Base-by-base conservation (phyloP, 352 stramenopile species). In the Pythium apleroticum region DNA sequence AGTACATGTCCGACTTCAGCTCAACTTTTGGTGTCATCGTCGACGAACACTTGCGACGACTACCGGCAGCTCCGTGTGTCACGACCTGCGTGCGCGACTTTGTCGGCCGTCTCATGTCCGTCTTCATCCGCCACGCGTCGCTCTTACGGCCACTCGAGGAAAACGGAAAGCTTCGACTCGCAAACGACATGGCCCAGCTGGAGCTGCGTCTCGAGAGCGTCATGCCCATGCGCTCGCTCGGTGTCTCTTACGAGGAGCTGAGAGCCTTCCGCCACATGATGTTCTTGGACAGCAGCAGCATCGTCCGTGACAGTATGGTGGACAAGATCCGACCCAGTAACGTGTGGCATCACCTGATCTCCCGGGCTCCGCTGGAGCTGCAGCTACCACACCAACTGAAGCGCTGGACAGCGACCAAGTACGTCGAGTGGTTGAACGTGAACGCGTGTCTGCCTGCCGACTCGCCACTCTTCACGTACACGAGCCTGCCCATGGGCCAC, bases 321-420 rank as follows among this genome's bases (percentile, higher is more conserved):
- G 87, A 96, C 66, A 92, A 91, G 65, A 77, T 96, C 49, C 84
- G 86, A 0, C 87, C 87, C 3, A 91, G 84, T 57, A 96, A 93
- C 19, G 83, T 96, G 52, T 96, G 87, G 85, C 87, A 96, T 52
- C 84, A 96, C 49, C 60, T 96, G 56, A 89, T 90, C 28, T 74
- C 81, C 39, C 81, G 86, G 3, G 85, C 74, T 24, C 85, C 86
- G 4, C 59, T 76, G 19, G 86, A 90, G 71, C 60, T 96, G 41
- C 80, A 92, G 69, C 58, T 93, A 15, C 87, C 87, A 28, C 81
- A 93, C 58, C 81, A 92, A 45, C 78, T 83, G 61, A 91, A 90
- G 74, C 76, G 77, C 15, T 91, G 77, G 82, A 86, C 71, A 4
- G 76, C 81, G 27, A 75, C 77, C 31, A 86, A 88, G 67, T 96